Percentiles rank a stretch among this genome's conserved stretches.
Conservation (phyloP, 2,329 filamentous ascomycete genomes). For the Fusarium sp. region DNA sequence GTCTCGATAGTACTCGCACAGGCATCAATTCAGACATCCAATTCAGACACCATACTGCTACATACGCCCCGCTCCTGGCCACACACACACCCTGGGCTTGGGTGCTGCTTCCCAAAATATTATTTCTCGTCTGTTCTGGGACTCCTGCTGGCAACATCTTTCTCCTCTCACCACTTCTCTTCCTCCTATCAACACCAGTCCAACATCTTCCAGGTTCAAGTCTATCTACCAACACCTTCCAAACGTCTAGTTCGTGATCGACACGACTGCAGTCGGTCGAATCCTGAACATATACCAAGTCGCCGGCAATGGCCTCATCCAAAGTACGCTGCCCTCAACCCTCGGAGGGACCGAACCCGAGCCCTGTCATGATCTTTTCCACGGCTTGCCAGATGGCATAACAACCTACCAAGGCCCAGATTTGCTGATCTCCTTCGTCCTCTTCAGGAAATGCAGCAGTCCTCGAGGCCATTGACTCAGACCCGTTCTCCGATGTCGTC, state of each 20-base stretch:
- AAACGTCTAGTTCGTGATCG: conserved; percentile 46
- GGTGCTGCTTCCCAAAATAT: conserved; percentile 53
- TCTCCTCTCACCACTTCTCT: conserved; percentile 42
- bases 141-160: conserved; percentile 41
- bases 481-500: conserved; percentile 70
- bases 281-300: conserved; percentile 50
- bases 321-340: conserved; percentile 60
- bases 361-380: conserved; percentile 40
- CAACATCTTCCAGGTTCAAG: conserved; percentile 24
- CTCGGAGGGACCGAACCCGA: conserved; percentile 39
- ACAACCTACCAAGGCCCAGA: conserved; percentile 48
- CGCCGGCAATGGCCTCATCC: conserved; percentile 69
- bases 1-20: conserved; percentile 46
- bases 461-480: conserved; percentile 74
- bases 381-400: conserved; percentile 47
- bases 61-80: conserved; percentile 44
- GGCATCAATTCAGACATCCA: conserved; percentile 46
- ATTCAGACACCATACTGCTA: conserved; percentile 30
- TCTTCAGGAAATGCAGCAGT: conserved; percentile 70
- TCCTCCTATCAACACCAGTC: conserved; percentile 30
- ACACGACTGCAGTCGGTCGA: conserved; percentile 49
- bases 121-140: conserved; percentile 52
- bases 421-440: conserved; percentile 50
- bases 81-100: conserved; percentile 46
- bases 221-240: conserved; percentile 38